Conservation (phyloP, 2,329 filamentous ascomycete genomes). For the Aspergillus sp. region DNA sequence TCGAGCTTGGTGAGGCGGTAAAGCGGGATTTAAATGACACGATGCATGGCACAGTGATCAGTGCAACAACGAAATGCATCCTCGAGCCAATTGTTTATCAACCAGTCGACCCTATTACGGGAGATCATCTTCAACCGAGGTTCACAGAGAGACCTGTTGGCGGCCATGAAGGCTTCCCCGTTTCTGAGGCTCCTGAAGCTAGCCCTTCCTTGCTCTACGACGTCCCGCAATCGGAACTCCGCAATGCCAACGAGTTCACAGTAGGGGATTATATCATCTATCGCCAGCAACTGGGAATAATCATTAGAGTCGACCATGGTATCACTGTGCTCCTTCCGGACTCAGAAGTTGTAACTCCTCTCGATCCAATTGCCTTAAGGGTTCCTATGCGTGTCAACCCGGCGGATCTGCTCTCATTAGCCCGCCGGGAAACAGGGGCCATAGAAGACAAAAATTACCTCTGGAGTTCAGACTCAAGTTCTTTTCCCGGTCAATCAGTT, state of each 20-base stretch:
- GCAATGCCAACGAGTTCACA: conserved; percentile 45
- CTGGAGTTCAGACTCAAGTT: conserved; percentile 11
- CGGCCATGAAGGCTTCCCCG: background rate
- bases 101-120: conserved; percentile 21
- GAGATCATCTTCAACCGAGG: conserved; percentile 21
- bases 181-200: background rate
- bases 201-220: conserved; percentile 32
- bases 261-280: conserved; percentile 56
- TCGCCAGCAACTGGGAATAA: conserved; percentile 56
- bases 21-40: conserved; percentile 49
- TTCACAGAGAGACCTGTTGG: conserved; percentile 18
- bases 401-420: conserved; percentile 20
- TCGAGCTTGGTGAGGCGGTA: conserved; percentile 57
- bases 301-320: conserved; percentile 51
- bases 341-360: conserved; percentile 54
- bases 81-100: conserved; percentile 35
- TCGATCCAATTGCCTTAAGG: conserved; percentile 46
- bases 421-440: background rate
- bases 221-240: conserved; percentile 48
- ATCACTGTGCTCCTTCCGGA: conserved; percentile 53
- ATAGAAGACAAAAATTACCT: conserved; percentile 6
- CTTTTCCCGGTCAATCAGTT: conserved; percentile 44
- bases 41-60: conserved; percentile 57
- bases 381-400: conserved; percentile 31
- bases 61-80: conserved; percentile 47